Evolutionary conservation across 2,329 filamentous ascomycete genomes (phyloP), one percentile per base, ranked within the genome.

Genomic region (Aspergillus puulaauensis): DNA sequence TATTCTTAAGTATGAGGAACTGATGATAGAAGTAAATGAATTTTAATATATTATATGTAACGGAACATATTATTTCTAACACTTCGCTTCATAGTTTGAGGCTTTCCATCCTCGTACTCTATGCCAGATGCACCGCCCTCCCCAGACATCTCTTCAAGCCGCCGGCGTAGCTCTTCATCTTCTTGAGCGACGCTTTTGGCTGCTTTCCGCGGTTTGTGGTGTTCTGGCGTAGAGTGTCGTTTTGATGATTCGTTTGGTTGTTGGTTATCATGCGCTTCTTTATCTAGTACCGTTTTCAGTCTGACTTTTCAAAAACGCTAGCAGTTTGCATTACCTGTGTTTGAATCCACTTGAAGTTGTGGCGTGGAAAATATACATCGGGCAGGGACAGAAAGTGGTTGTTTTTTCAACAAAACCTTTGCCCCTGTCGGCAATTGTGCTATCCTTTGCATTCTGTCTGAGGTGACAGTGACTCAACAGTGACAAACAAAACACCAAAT

Each of bases 1-100:
- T 9, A 27, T n/a, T 45, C 7, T 27, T n/a, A 12, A 24, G 14
- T 23, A 21, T 39, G 19, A 17, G n/a, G 21, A 14, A 21, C 23
- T 14, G 21, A 50, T 37, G 45, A 50, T 37, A 52, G n/a, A 54
- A 48, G n/a, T 40, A 41, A 19, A 47, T 4, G 44, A 35, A n/a
- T 35, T 3, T 11, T 8, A n/a, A 50, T 37, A 37, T 37, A n/a
- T 71, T 53, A 73, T 21, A 90, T 90, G 59, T 88, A 83, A 15
- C 88, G 79, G 70, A 92, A 92, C 88, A 91, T 91, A 65, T 91
- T 91, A 52, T 87, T 84, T 70, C 82, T 86, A 11, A 93, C 90
- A 37, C 86, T 82, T 50, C 89, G 79, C 75, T 91, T 92, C 82
- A 93, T 87, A 0, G 86, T 80, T 6, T 85, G 85, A 0, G 90